Base-by-base conservation (phyloP, 257 asterid genomes). In the Solanum clarkiae region DNA sequence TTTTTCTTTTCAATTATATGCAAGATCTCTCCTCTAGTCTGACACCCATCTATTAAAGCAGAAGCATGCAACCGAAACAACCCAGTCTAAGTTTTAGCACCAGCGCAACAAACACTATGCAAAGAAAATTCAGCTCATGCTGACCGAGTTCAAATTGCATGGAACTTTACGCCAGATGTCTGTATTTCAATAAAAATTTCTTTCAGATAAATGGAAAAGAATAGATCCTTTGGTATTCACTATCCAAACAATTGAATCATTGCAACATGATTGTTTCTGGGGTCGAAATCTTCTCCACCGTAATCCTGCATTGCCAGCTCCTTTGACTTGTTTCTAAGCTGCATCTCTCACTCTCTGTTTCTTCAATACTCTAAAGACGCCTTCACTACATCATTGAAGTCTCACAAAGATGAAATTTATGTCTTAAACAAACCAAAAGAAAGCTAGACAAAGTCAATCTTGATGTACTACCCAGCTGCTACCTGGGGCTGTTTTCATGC, bases 381-480 rank as follows among this genome's bases (percentile, higher is more conserved):
- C 70, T 11, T 65, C 72, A 15, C 10, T 65, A 65, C 45, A 63
- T 26, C 14, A 14, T 14, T 14, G n/a, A 65, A 1, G 6, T 65
- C 45, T 63, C 42, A 63, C 40, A 24, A 63, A 12, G 42, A 24
- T 4, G 32, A 56, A 65, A 66, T 66, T 66, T 15, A 22, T 32
- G 22, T 9, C 15, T 15, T 10, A 4, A 70, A 70, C 54, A 53
- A 70, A 3, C 17, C 60, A 22, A 74, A 47, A n/a, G 14, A 49
- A 49, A 16, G 3, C 8, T 3, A 3, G 14, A 49, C 18, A 74
- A 75, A 47, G 12, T 49, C 24, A 60, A 60, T 81, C 66, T 59
- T 87, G 85, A 32, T 87, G 80, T 80, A 88, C 83, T 26, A 88
- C 88, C 93, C 89, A 91, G 49, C 93, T 91, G 72, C 91, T 86